Base-by-base conservation (phyloP, 306 rosid species). In the Citrullus amarus region DNA sequence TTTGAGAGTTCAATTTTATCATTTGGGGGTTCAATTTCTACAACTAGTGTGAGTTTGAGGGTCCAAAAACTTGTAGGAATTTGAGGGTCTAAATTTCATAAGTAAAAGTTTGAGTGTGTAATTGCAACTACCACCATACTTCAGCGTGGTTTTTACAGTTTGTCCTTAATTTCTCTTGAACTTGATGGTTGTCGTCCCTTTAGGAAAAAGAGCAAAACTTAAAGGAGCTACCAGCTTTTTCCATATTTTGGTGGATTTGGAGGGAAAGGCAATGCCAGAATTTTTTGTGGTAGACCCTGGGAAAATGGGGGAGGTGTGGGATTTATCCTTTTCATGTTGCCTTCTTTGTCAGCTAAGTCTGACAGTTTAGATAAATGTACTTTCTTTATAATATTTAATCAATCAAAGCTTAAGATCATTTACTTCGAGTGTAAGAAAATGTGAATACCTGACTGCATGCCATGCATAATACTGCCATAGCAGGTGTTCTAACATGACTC, bases 401-500 rank as follows among this genome's bases (percentile, higher is more conserved):
- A 3, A 70, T 71, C 41, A 13, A 25, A 51, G 61, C 39, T 30
- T 15, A 74, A 28, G 43, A 53, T 16, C 10, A 53, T 9, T 32
- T 53, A 15, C 4, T 30, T 8, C 0, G 18, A 30, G n/a, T 4
- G 15, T 14, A 73, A 73, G 22, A 73, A 73, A 16, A 32, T 83
- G 79, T 44, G 30, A 36, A 76, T 81, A 96, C 99, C 98, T 96
- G 98, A 90, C 98, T 87, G 87, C 98, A 96, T 55, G 98, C 91
- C 98, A 96, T 92, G 88, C 93, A 93, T 34, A 90, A 79, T 59
- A 92, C 97, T 84, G 97, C 98, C 92, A 91, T 80, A 72, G 93
- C 83, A 5, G 98, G 97, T 84, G 96, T 91, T 81, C 67, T 86
- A 79, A 91, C 89, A 77, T 82, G 90, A 82, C 93, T 89, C 77